Conservation (phyloP, 352 stramenopile genomes). For the Phytophthora palmivora region DNA sequence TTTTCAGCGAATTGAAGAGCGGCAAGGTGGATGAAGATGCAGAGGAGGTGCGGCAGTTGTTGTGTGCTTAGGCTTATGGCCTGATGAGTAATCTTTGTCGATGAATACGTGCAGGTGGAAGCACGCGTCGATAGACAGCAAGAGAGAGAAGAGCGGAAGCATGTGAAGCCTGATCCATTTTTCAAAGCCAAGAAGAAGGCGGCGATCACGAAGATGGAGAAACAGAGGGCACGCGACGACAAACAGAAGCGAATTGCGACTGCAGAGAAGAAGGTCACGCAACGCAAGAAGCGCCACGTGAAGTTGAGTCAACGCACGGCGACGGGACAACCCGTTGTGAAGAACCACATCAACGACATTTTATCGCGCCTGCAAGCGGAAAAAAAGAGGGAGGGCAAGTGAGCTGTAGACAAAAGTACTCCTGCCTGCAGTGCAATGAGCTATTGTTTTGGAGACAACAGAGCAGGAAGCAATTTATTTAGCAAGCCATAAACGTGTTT, state of each 20-base stretch:
- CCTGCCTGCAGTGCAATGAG: not conserved
- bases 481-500: constrained; percentile 28
- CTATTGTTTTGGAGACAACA: not conserved
- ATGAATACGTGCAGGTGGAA: constrained; percentile 30
- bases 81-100: not conserved
- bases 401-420: constrained; percentile 4
- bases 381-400: constrained; percentile 46
- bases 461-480: constrained; percentile 31
- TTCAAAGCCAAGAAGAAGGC: constrained; percentile 89
- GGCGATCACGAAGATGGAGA: constrained; percentile 56
- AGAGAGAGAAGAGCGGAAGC: constrained; percentile 28
- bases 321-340: constrained; percentile 83
- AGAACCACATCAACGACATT: constrained; percentile 89
- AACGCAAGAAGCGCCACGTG: constrained; percentile 89
- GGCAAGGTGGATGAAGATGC: constrained; percentile 39
- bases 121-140: constrained; percentile 26
- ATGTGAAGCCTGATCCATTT: constrained; percentile 74
- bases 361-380: constrained; percentile 71
- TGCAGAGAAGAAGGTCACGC: constrained; percentile 77
- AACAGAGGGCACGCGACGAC: constrained; percentile 47
- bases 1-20: constrained; percentile 72
- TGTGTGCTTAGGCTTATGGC: constrained; percentile 1
- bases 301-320: constrained; percentile 84
- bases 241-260: constrained; percentile 58
- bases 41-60: constrained; percentile 19